These are phyloP conservation scores for Phallus indusiatus DNA, from an alignment of 768 basidiomycete genomes.

Conservation along the genomic window DNA sequence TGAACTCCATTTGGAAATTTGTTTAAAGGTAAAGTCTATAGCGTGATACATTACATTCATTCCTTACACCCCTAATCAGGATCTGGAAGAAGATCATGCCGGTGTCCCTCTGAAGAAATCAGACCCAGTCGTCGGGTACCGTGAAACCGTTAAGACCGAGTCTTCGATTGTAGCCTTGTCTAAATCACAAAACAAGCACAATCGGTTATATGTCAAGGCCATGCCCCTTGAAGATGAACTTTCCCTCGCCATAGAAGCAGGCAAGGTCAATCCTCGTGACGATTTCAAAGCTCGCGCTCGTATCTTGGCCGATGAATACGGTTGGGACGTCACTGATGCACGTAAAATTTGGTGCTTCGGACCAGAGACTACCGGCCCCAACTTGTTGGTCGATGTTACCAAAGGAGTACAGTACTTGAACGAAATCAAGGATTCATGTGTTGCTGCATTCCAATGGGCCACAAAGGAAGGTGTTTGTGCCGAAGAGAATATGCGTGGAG, in stretches of 20 bases:
- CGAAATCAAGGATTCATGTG: conserved; percentile 99
- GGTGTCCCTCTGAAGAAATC: conserved; percentile 99
- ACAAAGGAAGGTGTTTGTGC: conserved; percentile 95
- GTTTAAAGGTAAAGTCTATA: conserved; percentile 66
- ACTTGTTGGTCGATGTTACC: conserved; percentile 94
- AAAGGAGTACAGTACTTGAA: conserved; percentile 99
- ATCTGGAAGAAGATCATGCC: conserved; percentile 98
- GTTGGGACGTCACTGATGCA: conserved; percentile 99
- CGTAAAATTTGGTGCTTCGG: conserved; percentile 99
- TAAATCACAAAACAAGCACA: conserved; percentile 99
- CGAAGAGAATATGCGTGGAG: conserved; percentile 98
- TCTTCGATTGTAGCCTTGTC: conserved; percentile 94
- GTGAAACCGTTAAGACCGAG: conserved; percentile 95
- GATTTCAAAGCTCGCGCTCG: conserved; percentile 97
- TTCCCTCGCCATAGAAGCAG: conserved; percentile 82
- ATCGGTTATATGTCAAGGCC: conserved; percentile 93
- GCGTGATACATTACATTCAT: background rate
- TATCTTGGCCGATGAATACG: conserved; percentile 88
- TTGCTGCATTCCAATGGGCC: conserved; percentile 99
- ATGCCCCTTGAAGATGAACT: conserved; percentile 91
- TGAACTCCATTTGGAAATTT: conserved; percentile 98
- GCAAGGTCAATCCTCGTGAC: conserved; percentile 81
- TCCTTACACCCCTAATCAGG: conserved; percentile 34
- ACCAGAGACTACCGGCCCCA: conserved; percentile 94
- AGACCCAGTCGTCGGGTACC: conserved; percentile 93